These are phyloP conservation scores for Brettanomyces sp. DNA, from an alignment of 805 yeast genomes.

Conservation along the genomic window DNA sequence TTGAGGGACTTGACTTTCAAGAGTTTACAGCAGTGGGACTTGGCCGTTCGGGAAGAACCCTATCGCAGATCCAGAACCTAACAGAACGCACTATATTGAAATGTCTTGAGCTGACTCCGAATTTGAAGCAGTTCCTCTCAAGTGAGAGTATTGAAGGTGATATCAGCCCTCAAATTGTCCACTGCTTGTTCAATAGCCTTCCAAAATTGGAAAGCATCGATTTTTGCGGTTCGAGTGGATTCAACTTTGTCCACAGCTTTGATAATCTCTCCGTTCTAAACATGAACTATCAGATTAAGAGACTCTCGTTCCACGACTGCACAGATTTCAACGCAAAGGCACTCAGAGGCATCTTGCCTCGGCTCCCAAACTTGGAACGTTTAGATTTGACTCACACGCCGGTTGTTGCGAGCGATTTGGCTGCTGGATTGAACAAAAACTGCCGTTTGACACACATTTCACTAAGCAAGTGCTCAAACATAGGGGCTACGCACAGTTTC, in stretches of 20 bases:
- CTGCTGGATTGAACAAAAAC: conserved; percentile 39
- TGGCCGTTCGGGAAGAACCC: conserved; percentile 85
- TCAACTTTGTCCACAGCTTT: conserved; percentile 51
- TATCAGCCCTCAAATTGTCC: conserved; percentile 50
- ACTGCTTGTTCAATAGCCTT: conserved; percentile 43
- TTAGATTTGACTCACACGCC: conserved; percentile 78
- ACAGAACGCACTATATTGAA: conserved; percentile 61
- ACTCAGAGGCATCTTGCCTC: conserved; percentile 49
- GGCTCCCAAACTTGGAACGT: conserved; percentile 46
- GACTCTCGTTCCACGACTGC: conserved; percentile 80
- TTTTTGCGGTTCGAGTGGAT: conserved; percentile 80
- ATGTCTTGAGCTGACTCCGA: conserved; percentile 55
- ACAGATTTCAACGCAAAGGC: conserved; percentile 58
- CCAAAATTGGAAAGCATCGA: conserved; percentile 61
- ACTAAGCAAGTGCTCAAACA: conserved; percentile 50
- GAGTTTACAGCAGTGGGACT: conserved; percentile 84
- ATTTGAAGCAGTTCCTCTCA: conserved; percentile 69
- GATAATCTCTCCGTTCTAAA: conserved; percentile 26
- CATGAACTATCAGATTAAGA: conserved; percentile 23
- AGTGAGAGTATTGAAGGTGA: conserved; percentile 83
- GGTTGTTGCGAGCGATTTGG: conserved; percentile 53
- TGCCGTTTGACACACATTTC: conserved; percentile 69
- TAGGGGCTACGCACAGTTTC: conserved; percentile 60
- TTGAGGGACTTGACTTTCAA: conserved; percentile 74
- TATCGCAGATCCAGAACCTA: conserved; percentile 83